phyloP scores from a whole-genome alignment of 2,329 filamentous ascomycete species.

The Curvularia spicifera region DNA sequence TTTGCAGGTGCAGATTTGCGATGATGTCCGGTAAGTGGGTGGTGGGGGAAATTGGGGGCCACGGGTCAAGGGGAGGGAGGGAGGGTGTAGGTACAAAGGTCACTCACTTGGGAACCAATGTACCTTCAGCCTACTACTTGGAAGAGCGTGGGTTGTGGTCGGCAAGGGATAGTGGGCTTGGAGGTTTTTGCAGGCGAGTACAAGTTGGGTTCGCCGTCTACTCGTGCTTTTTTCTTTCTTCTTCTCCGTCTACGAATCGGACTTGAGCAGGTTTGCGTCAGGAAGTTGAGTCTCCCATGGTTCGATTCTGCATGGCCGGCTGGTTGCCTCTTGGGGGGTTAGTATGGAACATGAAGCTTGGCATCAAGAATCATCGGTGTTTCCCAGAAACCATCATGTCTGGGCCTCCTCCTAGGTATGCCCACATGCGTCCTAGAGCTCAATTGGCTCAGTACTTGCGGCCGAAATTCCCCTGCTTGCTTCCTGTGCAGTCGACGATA shows the following conservation, averaged over 20 bases:
- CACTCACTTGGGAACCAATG: too few species aligned
- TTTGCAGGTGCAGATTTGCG: too few species aligned
- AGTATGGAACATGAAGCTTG: background rate
- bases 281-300: background rate
- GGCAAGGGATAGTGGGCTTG: too few species aligned
- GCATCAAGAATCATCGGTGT: background rate
- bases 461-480: background rate
- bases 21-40: too few species aligned
- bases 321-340: background rate
- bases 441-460: background rate
- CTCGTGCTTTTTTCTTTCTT: background rate
- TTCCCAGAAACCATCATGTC: background rate
- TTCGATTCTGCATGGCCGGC: background rate
- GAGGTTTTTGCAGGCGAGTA: too few species aligned
- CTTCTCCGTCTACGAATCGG: background rate
- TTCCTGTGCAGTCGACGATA: background rate
- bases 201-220: too few species aligned
- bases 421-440: background rate
- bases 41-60: too few species aligned
- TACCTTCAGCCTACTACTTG: too few species aligned
- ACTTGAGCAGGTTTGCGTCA: background rate
- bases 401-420: background rate
- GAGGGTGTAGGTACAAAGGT: too few species aligned
- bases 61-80: too few species aligned
- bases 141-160: too few species aligned